Evolutionary conservation across 306 rosid genomes (phyloP).

Genomic region (Prunus salicina): DNA sequence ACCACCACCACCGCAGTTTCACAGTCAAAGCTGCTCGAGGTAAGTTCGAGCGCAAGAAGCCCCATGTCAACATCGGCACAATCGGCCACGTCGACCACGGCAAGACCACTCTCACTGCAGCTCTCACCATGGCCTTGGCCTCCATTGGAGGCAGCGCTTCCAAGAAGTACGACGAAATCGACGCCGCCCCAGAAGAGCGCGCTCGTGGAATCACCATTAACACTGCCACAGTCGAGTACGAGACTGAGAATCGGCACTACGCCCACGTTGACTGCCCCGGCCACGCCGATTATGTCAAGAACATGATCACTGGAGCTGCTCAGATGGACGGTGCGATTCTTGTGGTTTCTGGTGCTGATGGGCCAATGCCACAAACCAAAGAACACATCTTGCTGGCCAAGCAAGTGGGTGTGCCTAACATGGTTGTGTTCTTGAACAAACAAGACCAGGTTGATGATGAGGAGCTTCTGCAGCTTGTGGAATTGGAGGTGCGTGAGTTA

Average conservation of each 20-base stretch:
- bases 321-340: conserved; percentile 88
- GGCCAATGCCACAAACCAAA: conserved; percentile 83
- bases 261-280: conserved; percentile 88
- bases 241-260: conserved; percentile 83
- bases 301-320: conserved; percentile 83
- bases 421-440: conserved; percentile 74
- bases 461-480: conserved; percentile 78
- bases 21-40: conserved; percentile 78
- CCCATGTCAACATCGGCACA: conserved; percentile 86
- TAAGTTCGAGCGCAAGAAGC: conserved; percentile 84
- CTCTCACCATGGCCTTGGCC: conserved; percentile 86
- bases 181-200: conserved; percentile 82
- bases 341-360: conserved; percentile 77
- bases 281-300: conserved; percentile 76
- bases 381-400: conserved; percentile 80
- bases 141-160: conserved; percentile 57
- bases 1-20: conserved; percentile 41
- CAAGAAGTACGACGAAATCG: conserved; percentile 82
- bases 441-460: conserved; percentile 90
- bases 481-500: conserved; percentile 78
- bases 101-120: conserved; percentile 86
- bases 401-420: conserved; percentile 82
- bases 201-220: conserved; percentile 93
- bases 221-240: conserved; percentile 93
- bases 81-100: conserved; percentile 96